Base-by-base conservation (phyloP, 495 filamentous ascomycete genomes). In the Neurospora tetrasperma region DNA sequence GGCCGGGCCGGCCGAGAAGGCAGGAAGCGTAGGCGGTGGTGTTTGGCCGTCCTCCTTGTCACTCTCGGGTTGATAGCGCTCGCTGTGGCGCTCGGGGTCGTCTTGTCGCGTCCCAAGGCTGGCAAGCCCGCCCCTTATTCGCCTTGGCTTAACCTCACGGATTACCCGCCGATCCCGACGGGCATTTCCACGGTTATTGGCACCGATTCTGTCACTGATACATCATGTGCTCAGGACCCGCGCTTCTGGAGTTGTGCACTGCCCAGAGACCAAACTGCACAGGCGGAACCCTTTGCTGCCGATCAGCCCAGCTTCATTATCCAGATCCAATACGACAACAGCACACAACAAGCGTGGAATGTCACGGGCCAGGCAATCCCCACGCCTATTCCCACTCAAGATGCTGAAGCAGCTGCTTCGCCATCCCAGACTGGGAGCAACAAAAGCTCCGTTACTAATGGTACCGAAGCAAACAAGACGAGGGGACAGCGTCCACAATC, bases 191-290 rank as follows among this genome's bases (percentile, higher is more conserved):
- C 94, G 0, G 86, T 97, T 39, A 86, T 89, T 3, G 89, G 88
- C 3, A 87, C 93, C 3, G 86, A 90, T 43, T 83, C 86, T 2
- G 78, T 83, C 1, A 81, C 87, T 14, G 85, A 85, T 23, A 87
- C 88, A 4, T 88, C 85, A 5, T 97, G 94, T 74, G 88, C 94
- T 35, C 81, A 82, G 20, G 90, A 92, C 6, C 78, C 87, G 0
- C 90, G 90, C 0, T 79, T 94, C 54, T 97, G 94, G 94, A 94
- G 89, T 77, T 97, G 94, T 76, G 86, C 88, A 11, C 75, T 96
- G 12, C 94, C 94, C 10, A 92, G 93, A 76, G 92, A 92, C 76
- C 78, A 92, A 59, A 90, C 93, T 44, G 79, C 84, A 8, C 83
- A 82, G 9, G 88, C 89, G 62, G 79, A 85, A 10, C 90, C 90